Base-by-base conservation (phyloP, 2,329 filamentous ascomycete genomes). In the Monilinia vaccinii-corymbosi region DNA sequence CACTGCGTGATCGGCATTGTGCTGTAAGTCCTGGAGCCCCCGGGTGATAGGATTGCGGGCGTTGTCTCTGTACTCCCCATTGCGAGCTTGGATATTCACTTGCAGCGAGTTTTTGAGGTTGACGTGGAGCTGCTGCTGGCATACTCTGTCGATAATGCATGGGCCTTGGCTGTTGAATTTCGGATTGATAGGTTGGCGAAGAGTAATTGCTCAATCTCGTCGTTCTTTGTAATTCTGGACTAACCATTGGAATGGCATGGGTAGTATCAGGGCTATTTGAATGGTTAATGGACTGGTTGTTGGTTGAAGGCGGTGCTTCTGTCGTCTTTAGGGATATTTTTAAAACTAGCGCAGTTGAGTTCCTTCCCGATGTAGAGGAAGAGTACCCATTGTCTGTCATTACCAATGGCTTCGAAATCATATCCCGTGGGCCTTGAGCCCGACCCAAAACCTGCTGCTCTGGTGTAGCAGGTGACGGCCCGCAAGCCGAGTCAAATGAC, bases 331-430 rank as follows among this genome's bases (percentile, higher is more conserved):
- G 36, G 4, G 50, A 52, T 42, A 52, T 52, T 31, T 66, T 63
- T 4, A 61, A 60, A 5, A 65, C 58, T 32, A 34, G 32, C 18
- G 63, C 62, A 3, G 47, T 49, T 16, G 56, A 23, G 28, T 68
- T 62, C n/a, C 53, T 67, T 49, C 65, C 68, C 14, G 83, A 85
- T 5, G 81, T 73, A 65, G 79, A 84, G 9, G 82, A 85, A 66
- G 81, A 81, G 66, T 85, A 86, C 18, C 82, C 82, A 31, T 81
- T 85, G 66, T 85, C 82, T 44, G 80, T 77, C 63, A 83, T 83
- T 36, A 78, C 76, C n/a, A 82, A 71, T 6, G 77, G 71, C 58
- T 76, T 78, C 14, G 62, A 57, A 18, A 47, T 28, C 14, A 56
- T 18, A 21, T 68, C 66, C 18, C 50, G 28, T 7, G 63, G 53